Base-by-base conservation (phyloP, 805 yeast species). In the Metschnikowia reukaufii region DNA sequence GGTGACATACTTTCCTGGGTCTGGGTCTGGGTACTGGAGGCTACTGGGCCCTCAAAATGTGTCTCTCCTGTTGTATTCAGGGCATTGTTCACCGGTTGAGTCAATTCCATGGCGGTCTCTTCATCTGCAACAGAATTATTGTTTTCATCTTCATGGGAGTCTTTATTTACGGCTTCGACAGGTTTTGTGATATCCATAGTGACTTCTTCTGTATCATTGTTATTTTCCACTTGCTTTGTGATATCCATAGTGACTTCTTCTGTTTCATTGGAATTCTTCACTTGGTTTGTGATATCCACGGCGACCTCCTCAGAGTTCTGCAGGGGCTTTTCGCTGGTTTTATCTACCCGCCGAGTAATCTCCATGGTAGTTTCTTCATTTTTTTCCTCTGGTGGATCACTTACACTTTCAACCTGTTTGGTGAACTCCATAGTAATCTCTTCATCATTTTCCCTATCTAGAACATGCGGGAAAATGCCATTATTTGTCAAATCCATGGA, bases 371-470 rank as follows among this genome's bases (percentile, higher is more conserved):
- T 39, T 25, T 55, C 59, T 15, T 52, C 49, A 12, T 10, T 13
- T 6, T 6, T 6, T 8, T 42, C 18, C 12, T 9, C 18, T 17
- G 33, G 5, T 1, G 27, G 20, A 7, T 4, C 19, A 25, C 9
- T 18, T 8, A 6, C 13, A 15, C 17, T 32, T 15, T 19, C 38
- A 10, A 56, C 23, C 8, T 62, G 60, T 31, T 55, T 55, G 2
- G 65, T 62, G 36, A 63, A 48, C 15, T 64, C 67, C 67, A 62
- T 64, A 4, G 57, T 48, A 10, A 35, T 41, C 21, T 55, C 59
- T 15, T 52, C 47, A 9, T 13, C 27, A 8, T 13, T 6, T 4
- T 34, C 18, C 12, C 4, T 15, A 30, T 19, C 39, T 29, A 40
- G 47, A 41, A 43, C 15, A 16, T 33, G 19, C 4, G 16, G 6